Evolutionary conservation across 2,329 filamentous ascomycete genomes (phyloP).

Genomic region (Curvularia spicifera): DNA sequence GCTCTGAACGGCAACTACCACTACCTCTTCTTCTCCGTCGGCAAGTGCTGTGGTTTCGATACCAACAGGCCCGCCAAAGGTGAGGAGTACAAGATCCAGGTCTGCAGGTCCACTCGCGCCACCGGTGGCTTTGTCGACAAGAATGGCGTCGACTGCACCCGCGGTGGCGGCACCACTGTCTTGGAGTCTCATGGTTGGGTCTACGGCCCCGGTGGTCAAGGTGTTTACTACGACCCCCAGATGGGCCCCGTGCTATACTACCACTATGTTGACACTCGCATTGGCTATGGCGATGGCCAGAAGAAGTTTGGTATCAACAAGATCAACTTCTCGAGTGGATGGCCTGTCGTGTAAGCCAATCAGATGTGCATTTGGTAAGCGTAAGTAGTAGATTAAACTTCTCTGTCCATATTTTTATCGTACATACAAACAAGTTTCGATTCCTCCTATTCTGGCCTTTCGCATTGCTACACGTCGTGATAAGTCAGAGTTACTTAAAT

Average conservation of each 20-base stretch:
- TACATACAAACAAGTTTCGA: no score
- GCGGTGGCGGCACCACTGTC: constrained; percentile 66
- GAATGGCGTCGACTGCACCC: constrained; percentile 59
- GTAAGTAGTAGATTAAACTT: no score
- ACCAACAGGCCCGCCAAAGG: constrained; percentile 59
- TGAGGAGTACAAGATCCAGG: constrained; percentile 70
- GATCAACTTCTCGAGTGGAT: constrained; percentile 58
- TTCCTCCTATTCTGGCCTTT: no score
- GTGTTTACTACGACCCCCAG: constrained; percentile 59
- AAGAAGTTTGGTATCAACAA: constrained; percentile 62
- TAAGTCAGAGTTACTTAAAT: no score
- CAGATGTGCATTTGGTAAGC: no score
- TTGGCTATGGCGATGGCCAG: constrained; percentile 60
- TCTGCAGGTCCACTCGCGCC: constrained; percentile 63
- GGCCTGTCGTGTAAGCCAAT: constrained; percentile 51
- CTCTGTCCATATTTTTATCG: no score
- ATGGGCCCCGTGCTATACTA: constrained; percentile 66
- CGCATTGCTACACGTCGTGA: no score
- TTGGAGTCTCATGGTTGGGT: constrained; percentile 65
- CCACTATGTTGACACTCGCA: constrained; percentile 64
- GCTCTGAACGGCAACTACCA: constrained; percentile 64
- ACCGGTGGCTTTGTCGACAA: constrained; percentile 64
- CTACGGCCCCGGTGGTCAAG: constrained; percentile 71
- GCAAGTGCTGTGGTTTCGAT: constrained; percentile 68
- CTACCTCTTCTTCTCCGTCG: constrained; percentile 69